A percentile compares a stretch with the other conserved stretches of the same genome.
phyloP scores from a whole-genome alignment of 345 rosid genomes.

The Physaria fendleri region DNA sequence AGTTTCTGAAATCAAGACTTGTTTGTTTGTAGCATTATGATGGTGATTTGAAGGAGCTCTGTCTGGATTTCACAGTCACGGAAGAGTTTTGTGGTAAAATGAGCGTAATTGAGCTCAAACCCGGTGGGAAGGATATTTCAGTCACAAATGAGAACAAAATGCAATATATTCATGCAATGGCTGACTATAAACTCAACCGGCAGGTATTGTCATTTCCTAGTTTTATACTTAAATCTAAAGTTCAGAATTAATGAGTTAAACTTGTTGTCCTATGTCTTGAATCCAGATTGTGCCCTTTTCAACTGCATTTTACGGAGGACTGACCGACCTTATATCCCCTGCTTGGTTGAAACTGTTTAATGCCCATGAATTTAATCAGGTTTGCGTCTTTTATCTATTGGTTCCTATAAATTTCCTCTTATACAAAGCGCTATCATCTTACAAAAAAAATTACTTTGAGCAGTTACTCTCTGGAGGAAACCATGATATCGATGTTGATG shows the following conservation, averaged over 20 bases:
- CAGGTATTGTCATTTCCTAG: constrained; percentile 48
- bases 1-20: constrained; percentile 9
- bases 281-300: constrained; percentile 87
- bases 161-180: constrained; percentile 98
- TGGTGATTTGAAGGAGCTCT: constrained; percentile 82
- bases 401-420: background rate
- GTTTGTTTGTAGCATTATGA: constrained; percentile 63
- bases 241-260: constrained; percentile 1
- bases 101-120: constrained; percentile 70
- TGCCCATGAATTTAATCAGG: constrained; percentile 96
- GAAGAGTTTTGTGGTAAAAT: constrained; percentile 81
- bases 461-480: constrained; percentile 98
- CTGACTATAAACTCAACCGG: constrained; percentile 90
- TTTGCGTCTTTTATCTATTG: constrained; percentile 19
- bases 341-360: constrained; percentile 92
- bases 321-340: constrained; percentile 82
- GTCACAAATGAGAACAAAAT: constrained; percentile 91
- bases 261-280: constrained; percentile 19
- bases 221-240: background rate
- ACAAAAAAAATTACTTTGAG: constrained; percentile 14
- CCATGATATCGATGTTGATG: constrained; percentile 85
- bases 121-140: constrained; percentile 72
- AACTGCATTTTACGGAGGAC: constrained; percentile 90
- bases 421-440: background rate
- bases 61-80: constrained; percentile 82